Percentiles rank a stretch among this genome's conserved stretches.
Conservation (phyloP, 164 flowering plant species). For the Macadamia integrifolia region DNA sequence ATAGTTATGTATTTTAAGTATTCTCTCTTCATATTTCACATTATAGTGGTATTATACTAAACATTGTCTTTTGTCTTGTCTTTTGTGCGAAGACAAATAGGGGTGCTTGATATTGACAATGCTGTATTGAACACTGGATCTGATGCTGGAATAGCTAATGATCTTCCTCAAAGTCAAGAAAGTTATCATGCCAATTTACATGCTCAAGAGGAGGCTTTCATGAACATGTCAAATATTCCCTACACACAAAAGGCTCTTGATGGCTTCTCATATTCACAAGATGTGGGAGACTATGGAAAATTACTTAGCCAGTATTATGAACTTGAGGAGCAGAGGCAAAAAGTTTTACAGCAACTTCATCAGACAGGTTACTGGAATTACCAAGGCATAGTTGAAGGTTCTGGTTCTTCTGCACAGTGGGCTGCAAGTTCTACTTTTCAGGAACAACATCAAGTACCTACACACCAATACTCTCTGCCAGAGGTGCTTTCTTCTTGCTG, state of each 20-base stretch:
- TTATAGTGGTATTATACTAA: neutral
- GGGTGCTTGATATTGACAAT: slow-evolving; percentile 12
- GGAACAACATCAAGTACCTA: slow-evolving; percentile 20
- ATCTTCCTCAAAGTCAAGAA: slow-evolving; percentile 16
- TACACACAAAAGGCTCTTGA: slow-evolving; percentile 16
- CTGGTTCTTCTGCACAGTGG: slow-evolving; percentile 21
- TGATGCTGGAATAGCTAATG: slow-evolving; percentile 16
- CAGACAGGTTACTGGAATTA: slow-evolving; percentile 44
- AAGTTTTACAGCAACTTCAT: slow-evolving; percentile 48
- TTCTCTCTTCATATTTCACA: neutral
- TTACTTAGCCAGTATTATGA: slow-evolving; percentile 59
- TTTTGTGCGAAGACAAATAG: slow-evolving; percentile 13
- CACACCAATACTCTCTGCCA: slow-evolving; percentile 23
- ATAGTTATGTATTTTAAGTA: neutral
- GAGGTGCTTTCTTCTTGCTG: slow-evolving; percentile 30
- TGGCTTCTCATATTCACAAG: slow-evolving; percentile 24
- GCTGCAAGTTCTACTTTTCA: slow-evolving; percentile 25
- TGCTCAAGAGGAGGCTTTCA: slow-evolving; percentile 12
- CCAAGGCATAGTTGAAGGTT: slow-evolving; percentile 22
- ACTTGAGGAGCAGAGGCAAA: slow-evolving; percentile 66
- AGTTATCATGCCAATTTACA: slow-evolving; percentile 9
- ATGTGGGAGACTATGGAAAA: slow-evolving; percentile 35
- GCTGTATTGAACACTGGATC: slow-evolving; percentile 9
- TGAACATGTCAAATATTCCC: slow-evolving; percentile 14
- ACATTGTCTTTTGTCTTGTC: neutral